Base-by-base conservation (phyloP, 1,139 yeast species). In the Lodderomyces pseudojiufengensis region DNA sequence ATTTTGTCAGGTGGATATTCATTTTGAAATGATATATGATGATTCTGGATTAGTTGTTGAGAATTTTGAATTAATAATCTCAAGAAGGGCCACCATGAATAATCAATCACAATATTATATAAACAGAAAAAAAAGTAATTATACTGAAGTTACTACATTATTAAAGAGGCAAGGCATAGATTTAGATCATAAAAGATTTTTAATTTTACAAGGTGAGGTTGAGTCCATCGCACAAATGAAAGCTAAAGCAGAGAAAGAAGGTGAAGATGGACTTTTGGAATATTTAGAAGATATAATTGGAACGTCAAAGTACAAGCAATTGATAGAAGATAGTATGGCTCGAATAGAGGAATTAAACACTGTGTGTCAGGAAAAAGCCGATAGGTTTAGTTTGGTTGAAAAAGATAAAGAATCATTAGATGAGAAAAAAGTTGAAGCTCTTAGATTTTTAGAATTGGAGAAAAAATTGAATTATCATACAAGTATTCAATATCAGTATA, bases 141-240 rank as follows among this genome's bases (percentile, higher is more conserved):
- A 85, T 51, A 77, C 86, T 0, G 87, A 84, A 48, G 97, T 94
- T 0, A 86, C 97, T 0, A 65, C 65, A 1, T 63, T 85, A 27
- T 68, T 94, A 38, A 78, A 79, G 43, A 80, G 75, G n/a, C 80
- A 87, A 50, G 98, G 98, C 1, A 84, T 94, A 40, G 98, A 94
- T 60, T 69, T 94, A 45, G 95, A 90, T 51, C 98, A 94, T 57
- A 92, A 94, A 54, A 70, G 99, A 48, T 94, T 94, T 51, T 70
- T 94, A 48, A 94, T 94, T 53, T 67, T 94, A 31, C 99, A 94
- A 61, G 99, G 99, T 51, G 99, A 94, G 57, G 98, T 94, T 27
- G 99, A 94, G 61, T 84, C 92, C 40, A 94, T 94, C 54, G 97
- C 98, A 0, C 97, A 92, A 57, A 94, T 94, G 99, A 90, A 90